Evolutionary conservation across 805 yeast species (phyloP).

Genomic region (Blastobotrys terrestris): DNA sequence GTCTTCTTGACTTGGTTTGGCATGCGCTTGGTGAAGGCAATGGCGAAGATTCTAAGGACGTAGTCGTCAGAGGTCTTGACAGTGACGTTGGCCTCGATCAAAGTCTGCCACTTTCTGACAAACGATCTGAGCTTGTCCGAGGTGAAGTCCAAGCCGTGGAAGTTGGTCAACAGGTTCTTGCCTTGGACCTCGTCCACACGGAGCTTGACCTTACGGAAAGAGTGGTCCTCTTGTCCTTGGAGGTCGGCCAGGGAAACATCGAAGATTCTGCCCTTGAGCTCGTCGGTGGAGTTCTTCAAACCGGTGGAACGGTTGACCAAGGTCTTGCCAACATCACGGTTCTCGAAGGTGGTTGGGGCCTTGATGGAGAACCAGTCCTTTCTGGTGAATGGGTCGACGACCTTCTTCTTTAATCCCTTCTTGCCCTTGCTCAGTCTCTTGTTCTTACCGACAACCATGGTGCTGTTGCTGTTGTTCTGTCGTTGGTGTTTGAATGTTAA

Average conservation of each 20-base stretch:
- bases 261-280: conserved; percentile 95
- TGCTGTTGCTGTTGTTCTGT: conserved; percentile 12
- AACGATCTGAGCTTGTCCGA: conserved; percentile 95
- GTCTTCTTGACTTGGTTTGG: conserved; percentile 97
- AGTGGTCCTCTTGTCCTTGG: conserved; percentile 98
- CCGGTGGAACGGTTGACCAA: conserved; percentile 98
- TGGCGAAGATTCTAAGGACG: conserved; percentile 92
- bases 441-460: conserved; percentile 82
- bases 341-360: conserved; percentile 98
- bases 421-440: conserved; percentile 74
- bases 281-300: conserved; percentile 94
- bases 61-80: conserved; percentile 97
- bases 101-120: conserved; percentile 98
- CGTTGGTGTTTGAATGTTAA: not conserved
- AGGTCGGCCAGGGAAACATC: conserved; percentile 95
- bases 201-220: conserved; percentile 94
- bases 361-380: conserved; percentile 98
- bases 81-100: conserved; percentile 96
- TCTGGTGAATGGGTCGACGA: conserved; percentile 98
- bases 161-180: conserved; percentile 96
- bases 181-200: conserved; percentile 99
- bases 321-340: conserved; percentile 98
- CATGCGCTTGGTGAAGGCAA: conserved; percentile 98
- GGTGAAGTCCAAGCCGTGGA: conserved; percentile 99
- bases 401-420: conserved; percentile 99